Conservation (phyloP, 176 grass and related monocot genomes). For the Pontederia crassipes region DNA sequence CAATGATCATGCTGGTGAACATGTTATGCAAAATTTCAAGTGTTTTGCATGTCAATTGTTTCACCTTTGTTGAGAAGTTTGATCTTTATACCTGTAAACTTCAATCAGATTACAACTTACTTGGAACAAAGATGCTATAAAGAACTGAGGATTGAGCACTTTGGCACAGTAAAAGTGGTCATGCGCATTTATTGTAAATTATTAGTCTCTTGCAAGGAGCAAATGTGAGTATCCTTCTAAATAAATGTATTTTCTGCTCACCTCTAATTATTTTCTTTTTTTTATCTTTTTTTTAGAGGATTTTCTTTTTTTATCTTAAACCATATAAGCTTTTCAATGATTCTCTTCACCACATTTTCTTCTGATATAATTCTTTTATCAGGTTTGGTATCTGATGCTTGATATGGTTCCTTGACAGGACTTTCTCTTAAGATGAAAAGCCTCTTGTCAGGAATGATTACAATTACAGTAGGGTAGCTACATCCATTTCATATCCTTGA, state of each 20-base stretch:
- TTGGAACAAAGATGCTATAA: conserved; percentile 88
- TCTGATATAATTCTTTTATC: too few species aligned
- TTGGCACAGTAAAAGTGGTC: conserved; percentile 87
- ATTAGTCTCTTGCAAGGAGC: conserved; percentile 88
- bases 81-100: conserved; percentile 1
- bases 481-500: too few species aligned
- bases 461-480: too few species aligned
- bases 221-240: conserved; percentile 75
- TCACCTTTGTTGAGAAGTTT: not conserved
- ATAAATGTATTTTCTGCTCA: conserved; percentile 12
- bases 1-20: not conserved
- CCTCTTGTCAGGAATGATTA: too few species aligned
- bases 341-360: too few species aligned
- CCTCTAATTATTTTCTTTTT: not conserved
- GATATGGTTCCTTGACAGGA: too few species aligned
- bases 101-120: conserved; percentile 67
- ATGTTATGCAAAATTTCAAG: not conserved
- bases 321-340: not conserved
- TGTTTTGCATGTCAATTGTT: not conserved
- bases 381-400: too few species aligned
- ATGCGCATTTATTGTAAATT: conserved; percentile 84
- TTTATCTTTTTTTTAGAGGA: too few species aligned
- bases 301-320: not conserved
- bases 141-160: conserved; percentile 74
- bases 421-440: too few species aligned